Conservation (phyloP, 352 stramenopile species). For the Vaucheria bursata region DNA sequence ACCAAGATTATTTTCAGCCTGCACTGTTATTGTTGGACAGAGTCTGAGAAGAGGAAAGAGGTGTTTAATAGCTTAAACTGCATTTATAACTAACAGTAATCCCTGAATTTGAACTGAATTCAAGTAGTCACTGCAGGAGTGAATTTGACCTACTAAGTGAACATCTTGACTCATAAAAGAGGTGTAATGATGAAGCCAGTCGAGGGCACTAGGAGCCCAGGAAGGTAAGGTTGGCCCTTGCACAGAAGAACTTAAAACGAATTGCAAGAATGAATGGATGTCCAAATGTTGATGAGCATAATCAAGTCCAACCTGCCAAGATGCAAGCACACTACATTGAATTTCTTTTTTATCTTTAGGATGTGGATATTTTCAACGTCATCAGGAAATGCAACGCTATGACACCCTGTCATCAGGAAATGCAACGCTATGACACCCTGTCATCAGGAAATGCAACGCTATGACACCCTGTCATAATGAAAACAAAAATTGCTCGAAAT, state of each 20-base stretch:
- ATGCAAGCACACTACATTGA: background rate
- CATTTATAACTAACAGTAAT: background rate
- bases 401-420: background rate
- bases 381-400: background rate
- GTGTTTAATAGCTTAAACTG: background rate
- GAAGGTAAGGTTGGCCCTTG: background rate
- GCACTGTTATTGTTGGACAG: background rate
- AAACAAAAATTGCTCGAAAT: background rate
- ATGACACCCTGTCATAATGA: background rate
- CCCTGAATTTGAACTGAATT: background rate
- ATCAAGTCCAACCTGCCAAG: background rate
- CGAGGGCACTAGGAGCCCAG: background rate
- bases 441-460: background rate
- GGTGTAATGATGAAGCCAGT: constrained; percentile 1
- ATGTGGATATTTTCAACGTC: no score
- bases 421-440: background rate
- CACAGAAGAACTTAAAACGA: background rate
- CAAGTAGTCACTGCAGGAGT: background rate
- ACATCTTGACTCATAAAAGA: background rate
- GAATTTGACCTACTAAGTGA: background rate
- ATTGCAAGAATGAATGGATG: background rate
- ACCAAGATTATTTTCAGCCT: background rate
- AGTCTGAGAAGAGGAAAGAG: background rate
- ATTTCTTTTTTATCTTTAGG: no score
- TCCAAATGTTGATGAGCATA: background rate